These are phyloP conservation scores for Mycosphaerella sp. DNA, from an alignment of 2,329 filamentous ascomycete genomes.

Conservation along the genomic window DNA sequence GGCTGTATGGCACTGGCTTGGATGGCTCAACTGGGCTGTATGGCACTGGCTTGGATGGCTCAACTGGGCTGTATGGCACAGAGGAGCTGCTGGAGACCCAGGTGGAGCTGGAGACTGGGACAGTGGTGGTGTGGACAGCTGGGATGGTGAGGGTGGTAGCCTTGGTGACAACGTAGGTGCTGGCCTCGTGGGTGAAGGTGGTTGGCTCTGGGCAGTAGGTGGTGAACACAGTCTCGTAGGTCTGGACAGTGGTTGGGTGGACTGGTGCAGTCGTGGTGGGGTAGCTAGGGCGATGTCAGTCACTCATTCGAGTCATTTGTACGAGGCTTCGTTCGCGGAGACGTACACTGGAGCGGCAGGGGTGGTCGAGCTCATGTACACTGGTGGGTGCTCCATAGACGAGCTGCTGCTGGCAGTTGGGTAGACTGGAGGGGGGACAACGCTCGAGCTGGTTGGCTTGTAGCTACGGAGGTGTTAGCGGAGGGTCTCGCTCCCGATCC, in stretches of 20 bases:
- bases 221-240: conserved; percentile 9
- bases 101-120: neutral
- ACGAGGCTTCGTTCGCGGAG: neutral
- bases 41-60: conserved; percentile 1
- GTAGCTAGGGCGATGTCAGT: neutral
- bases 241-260: conserved; percentile 18
- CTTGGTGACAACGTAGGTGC: conserved; percentile 26
- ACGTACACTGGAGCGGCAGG: neutral
- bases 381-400: neutral
- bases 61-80: neutral
- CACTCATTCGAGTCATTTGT: neutral
- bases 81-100: neutral
- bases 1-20: neutral
- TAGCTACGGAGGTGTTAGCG: neutral
- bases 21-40: conserved; percentile 5
- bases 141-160: conserved; percentile 26
- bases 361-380: neutral
- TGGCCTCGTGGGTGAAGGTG: conserved; percentile 21
- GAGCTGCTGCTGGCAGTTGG: no score
- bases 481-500: no score
- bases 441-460: neutral
- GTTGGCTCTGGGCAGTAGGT: conserved; percentile 28
- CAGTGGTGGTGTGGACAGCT: conserved; percentile 28
- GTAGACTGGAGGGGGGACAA: neutral
- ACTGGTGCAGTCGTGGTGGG: conserved; percentile 4